phyloP scores from a whole-genome alignment of 164 flowering plant genomes.

The Cinnamomum chago region DNA sequence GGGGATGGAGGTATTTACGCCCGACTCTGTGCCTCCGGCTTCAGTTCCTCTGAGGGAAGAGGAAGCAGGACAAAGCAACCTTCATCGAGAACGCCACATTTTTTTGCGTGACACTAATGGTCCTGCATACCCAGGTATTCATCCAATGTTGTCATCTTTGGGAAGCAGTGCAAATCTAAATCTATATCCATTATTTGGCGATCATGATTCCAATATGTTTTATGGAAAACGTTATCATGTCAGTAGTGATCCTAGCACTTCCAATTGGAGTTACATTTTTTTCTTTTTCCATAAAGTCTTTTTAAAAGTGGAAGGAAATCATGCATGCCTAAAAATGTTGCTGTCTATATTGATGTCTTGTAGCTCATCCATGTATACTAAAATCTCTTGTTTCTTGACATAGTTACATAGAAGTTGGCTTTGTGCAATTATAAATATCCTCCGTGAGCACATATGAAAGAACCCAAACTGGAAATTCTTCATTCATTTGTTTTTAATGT shows the following conservation, averaged over 20 bases:
- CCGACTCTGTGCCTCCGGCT: not conserved
- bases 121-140: constrained; percentile 37
- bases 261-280: constrained; percentile 37
- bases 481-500: too few relatives aligned
- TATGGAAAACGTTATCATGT: constrained; percentile 52
- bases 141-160: constrained; percentile 35
- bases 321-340: too few relatives aligned
- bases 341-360: too few relatives aligned
- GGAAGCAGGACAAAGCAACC: constrained; percentile 27
- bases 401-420: too few relatives aligned
- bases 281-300: too few relatives aligned
- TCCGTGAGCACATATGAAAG: too few relatives aligned
- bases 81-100: constrained; percentile 44
- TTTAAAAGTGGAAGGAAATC: too few relatives aligned
- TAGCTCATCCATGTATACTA: too few relatives aligned
- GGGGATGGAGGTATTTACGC: not conserved
- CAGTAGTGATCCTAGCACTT: constrained; percentile 34
- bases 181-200: constrained; percentile 35
- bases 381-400: too few relatives aligned
- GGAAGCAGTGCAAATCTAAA: constrained; percentile 36
- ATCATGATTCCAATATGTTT: constrained; percentile 32
- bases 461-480: too few relatives aligned
- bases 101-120: constrained; percentile 32
- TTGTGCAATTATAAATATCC: too few relatives aligned
- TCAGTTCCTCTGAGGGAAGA: not conserved